These are phyloP conservation scores for Jimgerdemannia flammicorona DNA, from an alignment of 192 early-diverging fungal genomes.

Conservation along the genomic window DNA sequence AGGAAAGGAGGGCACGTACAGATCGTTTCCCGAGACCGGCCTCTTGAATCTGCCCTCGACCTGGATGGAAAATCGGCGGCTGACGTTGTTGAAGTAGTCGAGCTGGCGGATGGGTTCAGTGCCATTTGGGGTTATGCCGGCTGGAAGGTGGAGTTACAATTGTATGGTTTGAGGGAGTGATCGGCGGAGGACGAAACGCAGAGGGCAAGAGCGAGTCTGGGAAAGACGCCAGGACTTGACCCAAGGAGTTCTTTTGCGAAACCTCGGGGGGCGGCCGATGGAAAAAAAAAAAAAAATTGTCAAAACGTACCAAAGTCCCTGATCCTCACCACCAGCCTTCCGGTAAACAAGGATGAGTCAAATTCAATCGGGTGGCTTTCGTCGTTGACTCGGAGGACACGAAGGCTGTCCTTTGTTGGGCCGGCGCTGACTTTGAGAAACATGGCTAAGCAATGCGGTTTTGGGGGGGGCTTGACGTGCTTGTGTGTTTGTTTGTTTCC, in stretches of 20 bases:
- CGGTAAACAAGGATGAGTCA: slow-evolving; percentile 31
- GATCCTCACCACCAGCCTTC: slow-evolving; percentile 31
- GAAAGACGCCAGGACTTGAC: no score
- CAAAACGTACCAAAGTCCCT: slow-evolving; percentile 31
- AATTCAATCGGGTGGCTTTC: slow-evolving; percentile 38
- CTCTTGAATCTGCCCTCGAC: slow-evolving; percentile 10
- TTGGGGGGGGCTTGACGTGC: no score
- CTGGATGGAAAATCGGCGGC: slow-evolving; percentile 34
- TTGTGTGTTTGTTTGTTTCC: no score
- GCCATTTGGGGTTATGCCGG: slow-evolving; percentile 5
- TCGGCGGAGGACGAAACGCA: neutral
- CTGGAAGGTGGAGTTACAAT: neutral
- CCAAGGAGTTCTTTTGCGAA: slow-evolving; percentile 22
- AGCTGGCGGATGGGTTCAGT: slow-evolving; percentile 22
- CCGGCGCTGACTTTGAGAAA: neutral
- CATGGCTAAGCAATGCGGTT: neutral
- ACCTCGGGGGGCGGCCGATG: no score
- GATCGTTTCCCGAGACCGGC: slow-evolving; percentile 4
- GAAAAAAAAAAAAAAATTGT: neutral
- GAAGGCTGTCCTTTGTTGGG: neutral
- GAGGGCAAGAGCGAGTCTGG: neutral
- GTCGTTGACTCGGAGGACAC: slow-evolving; percentile 13
- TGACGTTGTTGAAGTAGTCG: slow-evolving; percentile 32
- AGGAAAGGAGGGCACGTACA: neutral
- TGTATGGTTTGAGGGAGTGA: neutral